Evolutionary conservation across 768 basidiomycete genomes (phyloP), one percentile per base, ranked within the genome.

Genomic region (Lentinula lateritia): DNA sequence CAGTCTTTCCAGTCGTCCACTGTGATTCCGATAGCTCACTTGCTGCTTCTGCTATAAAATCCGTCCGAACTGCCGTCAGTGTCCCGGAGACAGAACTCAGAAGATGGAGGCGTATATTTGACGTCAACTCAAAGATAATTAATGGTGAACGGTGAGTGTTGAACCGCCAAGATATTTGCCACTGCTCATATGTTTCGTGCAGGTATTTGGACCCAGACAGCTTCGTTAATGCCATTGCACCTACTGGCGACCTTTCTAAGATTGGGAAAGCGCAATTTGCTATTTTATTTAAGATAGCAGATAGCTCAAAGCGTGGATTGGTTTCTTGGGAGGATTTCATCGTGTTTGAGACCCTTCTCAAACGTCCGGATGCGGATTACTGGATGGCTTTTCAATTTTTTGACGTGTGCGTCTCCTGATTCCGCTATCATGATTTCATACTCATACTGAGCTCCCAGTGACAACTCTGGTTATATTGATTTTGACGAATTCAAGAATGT

Each of bases 331-430:
- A 97, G 68, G 97, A 99, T 74, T 99, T 97, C 67, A 88, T 87
- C 6, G 89, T 96, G 64, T 99, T 99, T 71, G 90, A 98, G 78
- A 95, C 94, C 16, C 77, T 92, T 64, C 76, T 96, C 68, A 94
- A 98, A 78, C 82, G 92, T 65, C 93, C 96, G 18, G 96, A 98
- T 73, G 96, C 96, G 35, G 95, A 98, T 72, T 95, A 96, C 74
- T 93, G 90, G 83, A 95, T 95, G 74, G 94, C 95, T 18, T 96
- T 96, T 79, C 89, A 92, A 71, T 95, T 92, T 71, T 97, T 96
- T 73, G 95, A 97, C 73, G 90, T 89, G 93, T 95, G 76, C 71
- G 91, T 82, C 9, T 58, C 46, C 5, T n/a, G 34, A 35, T n/a
- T 5, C 9, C 35, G 50, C 13, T 13, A 9, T 8, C 7, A 39